Evolutionary conservation across 2,329 filamentous ascomycete genomes (phyloP), one percentile per base, ranked within the genome.

Genomic region (Colletotrichum cereale): DNA sequence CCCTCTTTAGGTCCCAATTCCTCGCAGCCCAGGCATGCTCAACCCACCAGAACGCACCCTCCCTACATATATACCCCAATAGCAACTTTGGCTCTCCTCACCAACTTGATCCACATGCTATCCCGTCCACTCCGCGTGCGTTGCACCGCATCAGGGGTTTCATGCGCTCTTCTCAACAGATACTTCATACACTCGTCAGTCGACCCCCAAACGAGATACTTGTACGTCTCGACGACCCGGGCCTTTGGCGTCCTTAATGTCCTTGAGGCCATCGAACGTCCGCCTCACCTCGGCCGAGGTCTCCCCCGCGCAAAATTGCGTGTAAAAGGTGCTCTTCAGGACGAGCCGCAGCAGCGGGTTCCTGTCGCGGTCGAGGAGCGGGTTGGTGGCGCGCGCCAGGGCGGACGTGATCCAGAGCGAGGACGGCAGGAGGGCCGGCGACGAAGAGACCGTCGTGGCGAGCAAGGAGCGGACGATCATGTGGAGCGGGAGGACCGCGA

Each of bases 271-370:
- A 1, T 86, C 78, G 38, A 94, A 88, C 0, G 92, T 95, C 38
- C 79, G 82, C 52, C 85, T 84, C 2, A 97, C 92, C 80, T 97
- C 93, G 1, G 80, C 76, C 0, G 87, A 85, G 60, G 89, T 92
- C 81, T 95, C 92, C 36, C 95, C 95, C 0, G 93, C 94, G 80
- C 95, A 98, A 81, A 97, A 98, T 77, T 98, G 95, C 31, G 91
- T 90, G 80, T 97, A 97, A 77, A 97, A 95, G 0, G 94, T 97
- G 78, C 91, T 89, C 79, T 95, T 94, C 61, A 97, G 85, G 52
- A 95, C 78, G 71, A 85, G 88, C 53, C 90, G 88, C 21, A 97
- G 86, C 1, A 96, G 57, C 0, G 89, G 89, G 78, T 97, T 97
- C 63, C 83, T 86, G 78, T 97, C 94, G 5, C 94, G 91, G 79